A percentile compares a stretch with the other conserved stretches of the same genome.
Conservation (phyloP, 306 rosid species). For the Medicago ruthenica region DNA sequence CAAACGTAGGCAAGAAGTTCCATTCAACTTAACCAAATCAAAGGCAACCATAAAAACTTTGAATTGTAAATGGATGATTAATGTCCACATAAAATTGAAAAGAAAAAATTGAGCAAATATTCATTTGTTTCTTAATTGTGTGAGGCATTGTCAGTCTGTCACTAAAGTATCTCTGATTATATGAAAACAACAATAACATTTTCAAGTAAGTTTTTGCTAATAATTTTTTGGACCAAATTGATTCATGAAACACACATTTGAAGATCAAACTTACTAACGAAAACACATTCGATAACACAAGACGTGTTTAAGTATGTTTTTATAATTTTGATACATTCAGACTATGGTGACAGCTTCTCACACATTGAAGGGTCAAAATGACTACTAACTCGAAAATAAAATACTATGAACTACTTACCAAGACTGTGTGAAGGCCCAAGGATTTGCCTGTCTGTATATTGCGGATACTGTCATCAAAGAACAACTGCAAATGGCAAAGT, state of each 20-base stretch:
- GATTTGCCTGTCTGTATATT: conserved; percentile 68
- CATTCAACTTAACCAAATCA: conserved; percentile 1
- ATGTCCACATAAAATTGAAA: background rate
- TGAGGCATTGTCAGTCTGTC: no score
- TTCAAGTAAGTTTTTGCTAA: background rate
- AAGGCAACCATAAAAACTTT: background rate
- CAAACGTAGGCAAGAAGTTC: conserved; percentile 11
- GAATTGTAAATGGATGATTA: background rate
- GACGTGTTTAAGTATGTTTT: background rate
- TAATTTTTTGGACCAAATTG: background rate
- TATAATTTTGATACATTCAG: no score
- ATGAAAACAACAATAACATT: background rate
- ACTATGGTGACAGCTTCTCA: no score
- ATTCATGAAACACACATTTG: no score
- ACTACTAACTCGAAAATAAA: no score
- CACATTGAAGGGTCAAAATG: no score
- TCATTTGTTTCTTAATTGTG: no score
- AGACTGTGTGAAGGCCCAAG: conserved; percentile 72
- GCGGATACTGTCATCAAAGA: conserved; percentile 81
- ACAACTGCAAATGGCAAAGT: conserved; percentile 55
- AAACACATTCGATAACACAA: background rate
- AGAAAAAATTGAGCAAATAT: no score
- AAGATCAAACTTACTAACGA: background rate
- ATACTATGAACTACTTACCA: conserved; percentile 53
- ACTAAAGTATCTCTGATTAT: no score